Percentiles rank a stretch among this genome's conserved stretches.
These are phyloP conservation scores for Auriscalpium microsporum DNA, from an alignment of 768 basidiomycete species.

Conservation along the genomic window DNA sequence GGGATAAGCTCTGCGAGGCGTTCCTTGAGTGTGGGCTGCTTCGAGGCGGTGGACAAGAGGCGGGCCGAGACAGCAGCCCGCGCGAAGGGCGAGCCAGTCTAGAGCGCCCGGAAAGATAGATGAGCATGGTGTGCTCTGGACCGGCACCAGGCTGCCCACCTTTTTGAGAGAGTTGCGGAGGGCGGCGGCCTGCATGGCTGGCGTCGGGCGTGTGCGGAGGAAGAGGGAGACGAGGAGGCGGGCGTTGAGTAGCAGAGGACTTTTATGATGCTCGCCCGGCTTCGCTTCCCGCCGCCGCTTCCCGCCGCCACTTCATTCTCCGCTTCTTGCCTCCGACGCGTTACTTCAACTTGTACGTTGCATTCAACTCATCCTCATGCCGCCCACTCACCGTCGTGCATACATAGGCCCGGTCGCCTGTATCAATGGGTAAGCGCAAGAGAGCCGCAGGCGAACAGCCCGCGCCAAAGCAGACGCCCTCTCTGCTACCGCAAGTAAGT, in stretches of 20 bases:
- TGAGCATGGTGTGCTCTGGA: not conserved
- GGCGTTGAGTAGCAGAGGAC: not conserved
- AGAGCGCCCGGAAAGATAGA: slow-evolving; percentile 2
- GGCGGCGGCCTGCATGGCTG: slow-evolving; percentile 15
- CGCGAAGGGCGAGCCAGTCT: slow-evolving; percentile 41
- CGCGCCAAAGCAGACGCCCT: slow-evolving; percentile 10
- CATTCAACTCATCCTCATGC: not conserved
- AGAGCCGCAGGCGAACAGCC: slow-evolving; percentile 9
- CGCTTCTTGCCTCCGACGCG: slow-evolving; percentile 1
- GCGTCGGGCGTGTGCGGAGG: slow-evolving; percentile 3
- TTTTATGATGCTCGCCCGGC: not conserved
- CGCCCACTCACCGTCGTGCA: not conserved
- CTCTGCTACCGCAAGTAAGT: slow-evolving; percentile 26
- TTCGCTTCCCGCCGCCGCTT: not conserved
- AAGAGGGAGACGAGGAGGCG: not conserved
- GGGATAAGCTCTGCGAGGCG: slow-evolving; percentile 92
- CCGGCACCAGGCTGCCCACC: slow-evolving; percentile 24
- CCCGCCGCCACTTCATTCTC: not conserved
- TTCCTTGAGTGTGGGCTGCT: slow-evolving; percentile 80
- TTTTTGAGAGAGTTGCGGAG: slow-evolving; percentile 27
- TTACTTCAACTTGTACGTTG: not conserved
- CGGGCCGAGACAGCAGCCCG: slow-evolving; percentile 43
- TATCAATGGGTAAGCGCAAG: slow-evolving; percentile 24
- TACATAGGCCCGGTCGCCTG: not conserved
- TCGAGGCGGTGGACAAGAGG: slow-evolving; percentile 56